A percentile compares a stretch with the other conserved stretches of the same genome.
Evolutionary conservation across 768 basidiomycete genomes (phyloP).

Genomic region (Leccinum broughii): DNA sequence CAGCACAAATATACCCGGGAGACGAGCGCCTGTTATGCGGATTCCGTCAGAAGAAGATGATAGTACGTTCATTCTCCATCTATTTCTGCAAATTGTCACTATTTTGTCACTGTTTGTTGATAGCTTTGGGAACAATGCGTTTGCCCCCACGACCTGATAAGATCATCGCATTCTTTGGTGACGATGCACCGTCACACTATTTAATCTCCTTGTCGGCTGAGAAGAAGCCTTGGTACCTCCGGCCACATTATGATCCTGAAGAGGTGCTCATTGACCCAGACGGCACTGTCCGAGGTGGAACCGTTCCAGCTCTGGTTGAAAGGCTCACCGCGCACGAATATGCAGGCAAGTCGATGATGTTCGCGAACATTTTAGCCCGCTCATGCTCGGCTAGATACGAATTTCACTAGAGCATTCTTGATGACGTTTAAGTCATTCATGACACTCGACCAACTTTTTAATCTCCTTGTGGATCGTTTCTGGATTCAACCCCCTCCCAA

Average conservation of each 20-base stretch:
- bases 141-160: constrained; percentile 36
- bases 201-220: constrained; percentile 41
- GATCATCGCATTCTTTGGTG: constrained; percentile 52
- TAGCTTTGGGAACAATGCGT: constrained; percentile 19
- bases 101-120: not conserved
- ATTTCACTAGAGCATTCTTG: constrained; percentile 61
- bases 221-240: constrained; percentile 59
- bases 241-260: constrained; percentile 51
- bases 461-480: constrained; percentile 55
- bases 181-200: constrained; percentile 47
- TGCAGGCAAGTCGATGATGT: constrained; percentile 42
- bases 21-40: not conserved
- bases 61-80: constrained; percentile 1
- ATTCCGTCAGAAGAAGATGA: constrained; percentile 21
- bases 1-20: constrained; percentile 7
- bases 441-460: constrained; percentile 53
- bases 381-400: constrained; percentile 42
- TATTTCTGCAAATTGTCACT: not conserved
- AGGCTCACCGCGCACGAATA: constrained; percentile 66
- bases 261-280: constrained; percentile 67
- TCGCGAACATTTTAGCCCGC: not conserved
- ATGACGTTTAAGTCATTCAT: constrained; percentile 73
- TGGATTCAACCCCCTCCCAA: constrained; percentile 52
- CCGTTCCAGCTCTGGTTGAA: constrained; percentile 59
- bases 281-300: constrained; percentile 62